Conservation (phyloP, 2,329 filamentous ascomycete genomes). For the Phialophora verrucosa region DNA sequence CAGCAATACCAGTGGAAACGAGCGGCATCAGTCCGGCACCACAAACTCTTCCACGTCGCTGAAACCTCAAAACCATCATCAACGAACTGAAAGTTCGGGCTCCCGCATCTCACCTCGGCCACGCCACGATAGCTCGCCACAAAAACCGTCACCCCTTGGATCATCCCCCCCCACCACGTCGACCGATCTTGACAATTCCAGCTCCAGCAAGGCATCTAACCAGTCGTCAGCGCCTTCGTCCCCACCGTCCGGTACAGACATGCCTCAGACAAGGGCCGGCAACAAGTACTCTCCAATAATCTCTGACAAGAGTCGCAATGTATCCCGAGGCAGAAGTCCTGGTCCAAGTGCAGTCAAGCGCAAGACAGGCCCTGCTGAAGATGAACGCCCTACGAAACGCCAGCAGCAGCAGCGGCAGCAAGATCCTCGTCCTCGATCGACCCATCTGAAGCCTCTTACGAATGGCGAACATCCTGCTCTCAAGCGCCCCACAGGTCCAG, state of each 20-base stretch:
- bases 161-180: constrained; percentile 66
- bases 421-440: constrained; percentile 1
- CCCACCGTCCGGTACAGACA: constrained; percentile 45
- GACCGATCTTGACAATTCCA: constrained; percentile 60
- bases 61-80: constrained; percentile 24
- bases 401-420: constrained; percentile 35
- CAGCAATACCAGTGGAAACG: constrained; percentile 30
- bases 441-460: constrained; percentile 40
- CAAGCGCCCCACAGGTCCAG: constrained; percentile 24
- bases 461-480: constrained; percentile 18
- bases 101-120: constrained; percentile 43
- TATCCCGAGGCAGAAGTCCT: constrained; percentile 28
- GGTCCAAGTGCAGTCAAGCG: constrained; percentile 50
- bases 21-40: constrained; percentile 30
- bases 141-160: constrained; percentile 66
- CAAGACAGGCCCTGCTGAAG: constrained; percentile 45
- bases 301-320: constrained; percentile 31
- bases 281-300: constrained; percentile 43
- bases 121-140: constrained; percentile 58
- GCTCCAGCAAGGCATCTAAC: constrained; percentile 47
- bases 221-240: constrained; percentile 54
- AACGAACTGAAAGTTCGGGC: constrained; percentile 22
- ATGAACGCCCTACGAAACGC: constrained; percentile 42
- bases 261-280: constrained; percentile 40
- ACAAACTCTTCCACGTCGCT: constrained; percentile 26